Base-by-base conservation (phyloP, 257 asterid genomes). In the Oldenlandia corymbosa region DNA sequence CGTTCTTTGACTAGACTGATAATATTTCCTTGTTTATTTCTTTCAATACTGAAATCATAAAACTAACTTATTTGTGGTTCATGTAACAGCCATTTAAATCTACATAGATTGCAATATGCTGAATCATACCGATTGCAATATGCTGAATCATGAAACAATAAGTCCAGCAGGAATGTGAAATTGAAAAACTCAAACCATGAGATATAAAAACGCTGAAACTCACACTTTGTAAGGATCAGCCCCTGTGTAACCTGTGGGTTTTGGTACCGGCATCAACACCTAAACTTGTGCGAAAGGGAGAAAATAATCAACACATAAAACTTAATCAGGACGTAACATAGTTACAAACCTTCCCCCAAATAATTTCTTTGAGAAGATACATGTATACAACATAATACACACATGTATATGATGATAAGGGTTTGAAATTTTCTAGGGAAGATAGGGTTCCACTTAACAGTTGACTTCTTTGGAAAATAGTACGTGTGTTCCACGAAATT, bases 141-240 rank as follows among this genome's bases (percentile, higher is more conserved):
- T 27, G 13, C 13, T 36, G 17, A 56, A 31, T 30, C 39, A 4
- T 10, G 2, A 20, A 27, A 31, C 16, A 42, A 27, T 12, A 46
- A 20, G 36, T 10, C 7, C 41, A 20, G 39, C 32, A 27, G 41
- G 30, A 4, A n/a, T n/a, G n/a, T n/a, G 41, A 27, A 27, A 16
- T 32, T 1, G 36, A 14, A 68, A 47, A 34, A 10, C 2, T 39
- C 41, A 8, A 66, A n/a, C 36, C 63, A n/a, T 20, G 48, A 53
- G 10, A 66, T n/a, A 36, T n/a, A 65, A 18, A 58, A 56, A 69
- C 73, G 39, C 53, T 31, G 51, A 71, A 66, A 26, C 88, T 76
- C 84, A 87, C 96, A 87, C 74, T 79, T 90, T 90, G 79, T 90
- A 90, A 10, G 99, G 96, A 76, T 93, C 96, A 73, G 97, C 90